phyloP scores from a whole-genome alignment of 1,284 basidiomycete species.

The Leccinum solheimii region DNA sequence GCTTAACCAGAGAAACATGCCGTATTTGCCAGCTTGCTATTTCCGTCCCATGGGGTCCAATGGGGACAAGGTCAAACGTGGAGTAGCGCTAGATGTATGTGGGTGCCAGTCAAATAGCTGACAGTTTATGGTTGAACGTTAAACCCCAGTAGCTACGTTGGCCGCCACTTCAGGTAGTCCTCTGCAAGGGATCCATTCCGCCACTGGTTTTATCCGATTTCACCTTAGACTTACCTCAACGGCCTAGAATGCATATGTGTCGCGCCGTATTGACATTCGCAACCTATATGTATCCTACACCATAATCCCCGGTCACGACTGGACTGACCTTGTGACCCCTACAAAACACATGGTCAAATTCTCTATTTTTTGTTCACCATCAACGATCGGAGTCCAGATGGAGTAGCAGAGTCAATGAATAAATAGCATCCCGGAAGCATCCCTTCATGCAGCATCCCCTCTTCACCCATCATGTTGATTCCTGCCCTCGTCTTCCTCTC shows the following conservation, averaged over 20 bases:
- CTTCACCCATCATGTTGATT: constrained; percentile 6
- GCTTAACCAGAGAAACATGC: background rate
- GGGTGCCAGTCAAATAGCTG: background rate
- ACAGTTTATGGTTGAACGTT: background rate
- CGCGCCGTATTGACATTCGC: background rate
- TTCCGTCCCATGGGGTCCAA: background rate
- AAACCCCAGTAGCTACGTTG: background rate
- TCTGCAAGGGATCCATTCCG: background rate
- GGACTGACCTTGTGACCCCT: background rate
- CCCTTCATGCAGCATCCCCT: background rate
- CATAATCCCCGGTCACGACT: background rate
- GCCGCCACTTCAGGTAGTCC: background rate
- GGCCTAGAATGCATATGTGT: background rate
- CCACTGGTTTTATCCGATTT: constrained; percentile 3
- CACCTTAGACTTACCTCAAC: background rate
- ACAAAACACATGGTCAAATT: background rate
- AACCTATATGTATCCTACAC: background rate
- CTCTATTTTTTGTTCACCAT: background rate
- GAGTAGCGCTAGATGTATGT: background rate
- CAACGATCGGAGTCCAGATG: background rate
- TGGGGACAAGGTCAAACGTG: background rate
- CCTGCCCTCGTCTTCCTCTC: constrained; percentile 13
- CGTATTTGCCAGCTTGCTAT: background rate
- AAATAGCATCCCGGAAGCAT: background rate
- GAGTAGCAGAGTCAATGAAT: background rate